Evolutionary conservation across 78 protist species (phyloP).

Genomic region (slime mould (Dictyostelium discoideum)): dicty_2.7 NC_007091.3:776001-776500

Average conservation of each 20-base stretch:
- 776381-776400: no score
- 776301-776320: no score
- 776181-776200: neutral
- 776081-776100: neutral
- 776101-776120: slow-evolving; percentile 16
- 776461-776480: no score
- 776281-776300: no score
- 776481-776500: no score
- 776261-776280: neutral
- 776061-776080: neutral
- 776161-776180: neutral
- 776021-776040: neutral
- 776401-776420: no score
- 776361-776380: no score
- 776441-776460: no score
- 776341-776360: no score
- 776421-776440: no score
- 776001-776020: neutral
- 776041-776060: neutral
- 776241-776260: neutral
- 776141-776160: neutral
- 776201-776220: neutral
- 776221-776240: neutral
- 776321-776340: no score
- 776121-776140: neutral